A percentile compares a stretch with the other conserved stretches of the same genome.
These are phyloP conservation scores for Sordaria brevicollis DNA, from an alignment of 495 filamentous ascomycete genomes.

Conservation along the genomic window DNA sequence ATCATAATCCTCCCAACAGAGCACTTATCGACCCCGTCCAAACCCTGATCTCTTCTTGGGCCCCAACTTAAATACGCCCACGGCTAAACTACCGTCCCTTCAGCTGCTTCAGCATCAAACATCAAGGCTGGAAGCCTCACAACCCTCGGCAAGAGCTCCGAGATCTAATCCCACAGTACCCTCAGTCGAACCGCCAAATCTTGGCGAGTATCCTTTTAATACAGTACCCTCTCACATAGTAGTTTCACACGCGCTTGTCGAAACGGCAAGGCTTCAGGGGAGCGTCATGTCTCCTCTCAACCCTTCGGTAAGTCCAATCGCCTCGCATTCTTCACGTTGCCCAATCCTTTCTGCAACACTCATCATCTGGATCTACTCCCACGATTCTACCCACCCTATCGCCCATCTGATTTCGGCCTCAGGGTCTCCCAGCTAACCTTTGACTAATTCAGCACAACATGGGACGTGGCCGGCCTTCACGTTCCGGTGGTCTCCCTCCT, in stretches of 20 bases:
- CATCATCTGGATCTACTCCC: background rate
- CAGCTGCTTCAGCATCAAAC: background rate
- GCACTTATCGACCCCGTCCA: background rate
- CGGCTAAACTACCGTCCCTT: background rate
- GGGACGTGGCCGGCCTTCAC: background rate
- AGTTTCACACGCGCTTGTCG: background rate
- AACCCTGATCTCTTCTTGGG: background rate
- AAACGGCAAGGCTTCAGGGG: background rate
- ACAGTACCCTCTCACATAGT: background rate
- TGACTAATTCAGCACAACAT: background rate
- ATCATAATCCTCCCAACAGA: background rate
- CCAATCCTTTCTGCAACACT: background rate
- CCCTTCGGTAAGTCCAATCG: background rate
- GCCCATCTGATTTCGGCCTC: background rate
- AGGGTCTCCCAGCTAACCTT: background rate
- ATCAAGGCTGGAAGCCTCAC: background rate
- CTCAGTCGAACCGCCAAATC: background rate
- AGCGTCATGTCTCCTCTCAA: background rate
- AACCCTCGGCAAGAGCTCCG: background rate
- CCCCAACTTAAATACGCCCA: background rate
- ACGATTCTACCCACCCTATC: background rate
- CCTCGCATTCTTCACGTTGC: background rate
- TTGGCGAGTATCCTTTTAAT: background rate
- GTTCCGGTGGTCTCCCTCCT: background rate
- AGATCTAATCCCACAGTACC: background rate